A percentile compares a stretch with the other conserved stretches of the same genome.
Evolutionary conservation across 495 filamentous ascomycete genomes (phyloP).

Genomic region (Neurospora sp.): DNA sequence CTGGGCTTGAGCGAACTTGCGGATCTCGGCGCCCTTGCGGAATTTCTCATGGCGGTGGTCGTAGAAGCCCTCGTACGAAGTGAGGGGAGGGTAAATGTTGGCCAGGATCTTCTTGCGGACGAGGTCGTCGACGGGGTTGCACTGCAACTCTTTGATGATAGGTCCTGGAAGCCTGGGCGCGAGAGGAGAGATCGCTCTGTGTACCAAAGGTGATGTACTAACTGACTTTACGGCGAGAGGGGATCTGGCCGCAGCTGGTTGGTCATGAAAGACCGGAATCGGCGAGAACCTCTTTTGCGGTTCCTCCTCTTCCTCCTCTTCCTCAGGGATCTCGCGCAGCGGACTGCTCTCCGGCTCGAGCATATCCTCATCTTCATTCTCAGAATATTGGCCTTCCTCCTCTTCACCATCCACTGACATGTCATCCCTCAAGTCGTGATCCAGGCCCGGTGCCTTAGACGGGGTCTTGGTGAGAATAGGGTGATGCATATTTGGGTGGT

Average conservation of each 20-base stretch:
- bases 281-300: slow-evolving; percentile 28
- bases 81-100: slow-evolving; percentile 58
- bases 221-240: slow-evolving; percentile 1
- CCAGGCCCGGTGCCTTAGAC: slow-evolving; percentile 31
- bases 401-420: slow-evolving; percentile 18
- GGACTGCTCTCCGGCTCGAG: slow-evolving; percentile 59
- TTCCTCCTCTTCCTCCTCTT: slow-evolving; percentile 23
- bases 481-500: slow-evolving; percentile 37
- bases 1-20: slow-evolving; percentile 56
- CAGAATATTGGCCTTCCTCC: slow-evolving; percentile 15
- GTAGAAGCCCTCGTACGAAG: slow-evolving; percentile 66
- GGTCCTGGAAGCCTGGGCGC: slow-evolving; percentile 33
- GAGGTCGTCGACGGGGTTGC: slow-evolving; percentile 74
- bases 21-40: slow-evolving; percentile 61
- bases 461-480: slow-evolving; percentile 54
- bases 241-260: slow-evolving; percentile 24
- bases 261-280: slow-evolving; percentile 2
- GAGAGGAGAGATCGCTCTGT: slow-evolving; percentile 1
- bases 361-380: slow-evolving; percentile 26
- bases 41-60: slow-evolving; percentile 49
- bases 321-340: slow-evolving; percentile 49
- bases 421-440: slow-evolving; percentile 7
- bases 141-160: slow-evolving; percentile 70
- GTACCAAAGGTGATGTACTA: not conserved
- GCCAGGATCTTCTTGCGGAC: slow-evolving; percentile 66